Conservation (phyloP, 768 basidiomycete genomes). For the Sporobolomyces roseus region DNA sequence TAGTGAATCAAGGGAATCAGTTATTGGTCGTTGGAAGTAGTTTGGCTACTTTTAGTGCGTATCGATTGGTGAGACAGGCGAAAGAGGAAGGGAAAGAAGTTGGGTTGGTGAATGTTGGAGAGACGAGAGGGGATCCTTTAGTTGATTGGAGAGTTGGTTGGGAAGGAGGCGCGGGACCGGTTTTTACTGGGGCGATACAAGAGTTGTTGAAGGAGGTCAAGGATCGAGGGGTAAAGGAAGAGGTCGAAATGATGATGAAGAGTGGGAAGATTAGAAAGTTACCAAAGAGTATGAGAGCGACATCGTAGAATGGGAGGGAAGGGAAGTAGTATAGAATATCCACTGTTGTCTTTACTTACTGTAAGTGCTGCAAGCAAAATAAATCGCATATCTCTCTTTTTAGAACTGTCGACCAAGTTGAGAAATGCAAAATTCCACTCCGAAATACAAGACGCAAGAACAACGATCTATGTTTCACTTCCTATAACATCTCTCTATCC, state of each 20-base stretch:
- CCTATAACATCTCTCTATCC: conserved; percentile 12
- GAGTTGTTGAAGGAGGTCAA: conserved; percentile 10
- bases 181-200: conserved; percentile 17
- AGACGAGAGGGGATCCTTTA: conserved; percentile 70
- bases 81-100: conserved; percentile 70
- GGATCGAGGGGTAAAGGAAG: not conserved
- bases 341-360: no score
- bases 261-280: conserved; percentile 23
- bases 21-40: conserved; percentile 83
- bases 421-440: no score
- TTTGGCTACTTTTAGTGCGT: conserved; percentile 88
- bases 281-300: conserved; percentile 6
- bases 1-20: conserved; percentile 60
- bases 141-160: conserved; percentile 72
- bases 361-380: no score
- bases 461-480: conserved; percentile 19
- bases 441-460: no score
- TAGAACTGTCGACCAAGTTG: no score
- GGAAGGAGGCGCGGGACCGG: conserved; percentile 55
- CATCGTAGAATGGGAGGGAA: not conserved
- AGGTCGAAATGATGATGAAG: conserved; percentile 28
- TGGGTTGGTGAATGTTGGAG: conserved; percentile 78
- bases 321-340: not conserved
- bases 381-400: no score
- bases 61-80: conserved; percentile 75